phyloP scores from a whole-genome alignment of 257 asterid genomes.

The Fraxinus anomala region DNA sequence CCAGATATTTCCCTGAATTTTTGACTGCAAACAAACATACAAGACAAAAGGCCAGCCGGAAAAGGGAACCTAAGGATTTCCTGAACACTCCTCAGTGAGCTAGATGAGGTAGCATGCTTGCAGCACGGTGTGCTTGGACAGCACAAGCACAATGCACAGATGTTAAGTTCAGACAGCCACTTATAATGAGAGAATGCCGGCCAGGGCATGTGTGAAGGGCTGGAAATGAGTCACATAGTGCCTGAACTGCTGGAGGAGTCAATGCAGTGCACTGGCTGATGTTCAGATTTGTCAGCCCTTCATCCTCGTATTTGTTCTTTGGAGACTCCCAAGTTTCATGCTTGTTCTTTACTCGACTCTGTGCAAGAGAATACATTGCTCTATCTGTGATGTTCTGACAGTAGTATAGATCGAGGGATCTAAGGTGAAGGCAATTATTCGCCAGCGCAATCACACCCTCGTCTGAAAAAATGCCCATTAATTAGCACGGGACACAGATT shows the following conservation, averaged over 20 bases:
- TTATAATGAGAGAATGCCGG: constrained; percentile 81
- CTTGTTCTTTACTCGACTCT: too few relatives aligned
- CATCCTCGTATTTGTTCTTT: constrained; percentile 64
- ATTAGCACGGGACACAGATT: not conserved
- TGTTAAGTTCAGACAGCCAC: constrained; percentile 70
- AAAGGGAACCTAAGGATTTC: too few relatives aligned
- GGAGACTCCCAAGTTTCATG: constrained; percentile 49
- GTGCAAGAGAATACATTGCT: constrained; percentile 75
- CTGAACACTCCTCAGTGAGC: too few relatives aligned
- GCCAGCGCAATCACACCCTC: constrained; percentile 88
- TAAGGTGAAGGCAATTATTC: constrained; percentile 71
- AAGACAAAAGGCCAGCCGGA: too few relatives aligned
- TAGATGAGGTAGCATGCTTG: too few relatives aligned
- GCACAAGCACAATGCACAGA: too few relatives aligned
- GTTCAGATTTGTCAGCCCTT: constrained; percentile 80
- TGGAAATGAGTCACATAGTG: constrained; percentile 84
- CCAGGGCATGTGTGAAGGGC: constrained; percentile 88
- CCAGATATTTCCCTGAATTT: too few relatives aligned
- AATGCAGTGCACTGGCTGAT: constrained; percentile 99
- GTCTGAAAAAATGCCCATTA: constrained; percentile 37
- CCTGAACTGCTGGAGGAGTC: constrained; percentile 98
- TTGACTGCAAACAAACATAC: too few relatives aligned
- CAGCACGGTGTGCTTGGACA: too few relatives aligned
- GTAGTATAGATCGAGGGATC: constrained; percentile 81
- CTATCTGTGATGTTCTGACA: constrained; percentile 87